phyloP scores from a whole-genome alignment of 2,329 filamentous ascomycete genomes.

The Penicillium sp. region DNA sequence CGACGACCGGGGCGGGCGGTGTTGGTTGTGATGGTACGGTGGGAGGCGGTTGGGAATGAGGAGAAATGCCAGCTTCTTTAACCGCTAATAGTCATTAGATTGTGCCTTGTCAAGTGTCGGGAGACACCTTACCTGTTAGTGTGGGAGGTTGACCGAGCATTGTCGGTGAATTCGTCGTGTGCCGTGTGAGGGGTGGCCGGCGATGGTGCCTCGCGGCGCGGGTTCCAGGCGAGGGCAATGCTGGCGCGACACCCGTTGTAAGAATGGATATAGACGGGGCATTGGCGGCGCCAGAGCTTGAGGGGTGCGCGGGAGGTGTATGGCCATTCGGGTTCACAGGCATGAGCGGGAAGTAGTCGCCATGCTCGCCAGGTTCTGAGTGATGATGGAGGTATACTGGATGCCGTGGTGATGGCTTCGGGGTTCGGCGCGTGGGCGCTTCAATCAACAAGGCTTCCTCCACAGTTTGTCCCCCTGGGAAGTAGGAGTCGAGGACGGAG shows the following conservation, averaged over 20 bases:
- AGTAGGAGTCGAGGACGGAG: conserved; percentile 78
- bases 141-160: conserved; percentile 57
- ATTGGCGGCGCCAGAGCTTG: conserved; percentile 47
- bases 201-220: conserved; percentile 60
- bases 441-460: conserved; percentile 92
- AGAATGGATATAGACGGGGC: conserved; percentile 77
- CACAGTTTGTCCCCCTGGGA: conserved; percentile 81
- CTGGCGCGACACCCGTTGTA: conserved; percentile 76
- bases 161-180: conserved; percentile 82
- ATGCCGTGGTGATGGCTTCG: conserved; percentile 74
- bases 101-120: neutral
- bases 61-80: conserved; percentile 33
- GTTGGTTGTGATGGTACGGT: conserved; percentile 36
- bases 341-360: conserved; percentile 84
- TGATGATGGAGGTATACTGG: conserved; percentile 52
- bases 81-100: conserved; percentile 13
- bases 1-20: conserved; percentile 40
- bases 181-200: conserved; percentile 63
- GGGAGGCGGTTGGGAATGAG: conserved; percentile 33
- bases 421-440: conserved; percentile 74
- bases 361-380: conserved; percentile 69
- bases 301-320: conserved; percentile 48
- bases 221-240: conserved; percentile 80
- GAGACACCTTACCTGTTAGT: conserved; percentile 41
- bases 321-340: conserved; percentile 47